Evolutionary conservation across 805 yeast genomes (phyloP), one percentile per base, ranked within the genome.

Genomic region (Candida loeiensis): DNA sequence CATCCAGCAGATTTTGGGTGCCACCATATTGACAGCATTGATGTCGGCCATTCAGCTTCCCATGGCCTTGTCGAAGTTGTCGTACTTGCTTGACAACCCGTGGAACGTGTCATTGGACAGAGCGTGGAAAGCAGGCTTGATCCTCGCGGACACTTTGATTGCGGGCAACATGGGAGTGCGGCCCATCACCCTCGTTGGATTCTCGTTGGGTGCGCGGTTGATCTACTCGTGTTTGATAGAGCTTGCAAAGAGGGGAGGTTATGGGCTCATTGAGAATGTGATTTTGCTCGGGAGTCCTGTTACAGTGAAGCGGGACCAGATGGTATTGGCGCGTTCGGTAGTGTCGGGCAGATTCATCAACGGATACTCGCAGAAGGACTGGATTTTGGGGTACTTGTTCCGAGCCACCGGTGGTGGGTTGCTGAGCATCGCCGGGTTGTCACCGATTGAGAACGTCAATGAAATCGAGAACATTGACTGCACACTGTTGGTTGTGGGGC

Each of bases 101-200:
- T 93, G 99, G 99, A 91, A 84, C 55, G 98, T 93, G 4, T 90
- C 98, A 0, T 68, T 93, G 43, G 98, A 91, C 60, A 74, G 99
- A 44, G 99, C 99, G 0, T 91, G 97, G 98, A 76, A 89, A 31
- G 95, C 97, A 0, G 99, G 99, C 4, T 68, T 79, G 41, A 80
- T 93, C 33, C 62, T 93, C 37, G 98, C 99, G 0, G 98, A 93
- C 58, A 88, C 96, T 0, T 66, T 93, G 30, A 78, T 90, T 43
- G 75, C 88, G 18, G 82, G 95, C 31, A 91, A 90, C 59, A 67
- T 93, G 50, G 99, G 99, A 7, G 87, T 85, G 13, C 68, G 99
- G 31, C 99, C 99, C 1, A 77, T 89, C 1, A 91, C 97, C 0
- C 64, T 93, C 9, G 86, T 93, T 19, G 99, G 99, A 2, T 93